Percentiles rank a stretch among this genome's conserved stretches.
Evolutionary conservation across 306 rosid species (phyloP).

Genomic region (Dalbergia cochinchinensis): DNA sequence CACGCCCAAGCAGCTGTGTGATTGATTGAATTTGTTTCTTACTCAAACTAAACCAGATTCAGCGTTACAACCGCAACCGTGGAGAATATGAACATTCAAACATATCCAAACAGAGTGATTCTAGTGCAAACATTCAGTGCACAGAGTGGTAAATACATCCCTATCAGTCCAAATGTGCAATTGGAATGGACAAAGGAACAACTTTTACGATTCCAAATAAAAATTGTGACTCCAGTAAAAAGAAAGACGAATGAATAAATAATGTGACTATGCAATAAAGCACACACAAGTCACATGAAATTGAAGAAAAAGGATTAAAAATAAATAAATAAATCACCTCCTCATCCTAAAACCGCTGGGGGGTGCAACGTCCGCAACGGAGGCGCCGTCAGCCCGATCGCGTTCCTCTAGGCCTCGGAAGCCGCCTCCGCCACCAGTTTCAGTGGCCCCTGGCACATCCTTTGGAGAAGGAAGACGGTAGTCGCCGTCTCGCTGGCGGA

Average conservation of each 20-base stretch:
- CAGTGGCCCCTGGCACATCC: neutral
- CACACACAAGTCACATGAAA: neutral
- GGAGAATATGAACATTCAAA: neutral
- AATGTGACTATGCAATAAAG: neutral
- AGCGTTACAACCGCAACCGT: neutral
- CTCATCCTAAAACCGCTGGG: slow-evolving; percentile 41
- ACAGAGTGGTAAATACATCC: neutral
- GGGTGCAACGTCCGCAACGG: neutral
- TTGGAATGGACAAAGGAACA: neutral
- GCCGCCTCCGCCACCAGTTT: neutral
- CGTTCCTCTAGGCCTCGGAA: slow-evolving; percentile 35
- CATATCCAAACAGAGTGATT: slow-evolving; percentile 7
- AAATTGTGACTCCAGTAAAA: neutral
- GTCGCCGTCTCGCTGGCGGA: slow-evolving; percentile 55
- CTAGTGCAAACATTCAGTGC: neutral
- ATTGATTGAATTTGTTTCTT: neutral
- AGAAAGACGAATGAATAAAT: no score
- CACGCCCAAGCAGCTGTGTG: neutral
- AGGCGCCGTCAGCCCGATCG: slow-evolving; percentile 24
- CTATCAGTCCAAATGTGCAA: neutral
- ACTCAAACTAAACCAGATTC: neutral
- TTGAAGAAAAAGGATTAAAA: neutral
- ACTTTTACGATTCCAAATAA: neutral
- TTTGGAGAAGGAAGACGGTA: slow-evolving; percentile 70
- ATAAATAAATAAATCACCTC: slow-evolving; percentile 28